phyloP scores from a whole-genome alignment of 1,284 basidiomycete species.

The Leccinum glutinopallens region DNA sequence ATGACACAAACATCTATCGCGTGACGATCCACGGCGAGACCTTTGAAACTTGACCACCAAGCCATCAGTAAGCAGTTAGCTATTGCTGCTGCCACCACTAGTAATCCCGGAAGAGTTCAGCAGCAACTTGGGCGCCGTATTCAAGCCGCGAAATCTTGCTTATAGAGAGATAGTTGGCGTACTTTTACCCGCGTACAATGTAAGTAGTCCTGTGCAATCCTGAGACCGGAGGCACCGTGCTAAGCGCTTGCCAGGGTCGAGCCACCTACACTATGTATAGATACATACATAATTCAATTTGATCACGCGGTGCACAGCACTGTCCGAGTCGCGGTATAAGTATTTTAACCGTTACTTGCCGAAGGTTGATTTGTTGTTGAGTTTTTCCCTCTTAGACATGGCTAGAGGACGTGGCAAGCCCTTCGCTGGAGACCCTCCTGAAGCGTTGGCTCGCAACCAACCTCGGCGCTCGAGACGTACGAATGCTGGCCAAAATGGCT shows the following conservation, averaged over 20 bases:
- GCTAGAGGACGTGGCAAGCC: neutral
- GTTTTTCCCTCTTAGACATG: neutral
- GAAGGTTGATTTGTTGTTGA: neutral
- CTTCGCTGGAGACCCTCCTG: neutral
- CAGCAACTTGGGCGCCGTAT: too few species aligned
- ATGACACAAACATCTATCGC: constrained; percentile 99
- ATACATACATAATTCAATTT: neutral
- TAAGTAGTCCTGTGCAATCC: too few species aligned
- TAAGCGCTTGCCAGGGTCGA: neutral
- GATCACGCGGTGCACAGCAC: neutral
- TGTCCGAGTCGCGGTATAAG: too few species aligned
- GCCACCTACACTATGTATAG: neutral
- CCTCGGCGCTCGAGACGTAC: neutral
- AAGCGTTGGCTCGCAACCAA: neutral
- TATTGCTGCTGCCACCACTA: neutral
- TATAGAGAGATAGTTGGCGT: too few species aligned
- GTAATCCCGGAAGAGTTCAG: too few species aligned
- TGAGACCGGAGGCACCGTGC: too few species aligned
- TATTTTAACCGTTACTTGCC: neutral
- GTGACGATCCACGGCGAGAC: constrained; percentile 98
- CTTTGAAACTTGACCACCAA: constrained; percentile 99
- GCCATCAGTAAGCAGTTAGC: constrained; percentile 74
- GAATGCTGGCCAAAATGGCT: neutral
- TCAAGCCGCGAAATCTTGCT: too few species aligned
- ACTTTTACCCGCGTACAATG: too few species aligned